phyloP scores from a whole-genome alignment of 176 grass and related monocot genomes.

The Phragmites australis region DNA sequence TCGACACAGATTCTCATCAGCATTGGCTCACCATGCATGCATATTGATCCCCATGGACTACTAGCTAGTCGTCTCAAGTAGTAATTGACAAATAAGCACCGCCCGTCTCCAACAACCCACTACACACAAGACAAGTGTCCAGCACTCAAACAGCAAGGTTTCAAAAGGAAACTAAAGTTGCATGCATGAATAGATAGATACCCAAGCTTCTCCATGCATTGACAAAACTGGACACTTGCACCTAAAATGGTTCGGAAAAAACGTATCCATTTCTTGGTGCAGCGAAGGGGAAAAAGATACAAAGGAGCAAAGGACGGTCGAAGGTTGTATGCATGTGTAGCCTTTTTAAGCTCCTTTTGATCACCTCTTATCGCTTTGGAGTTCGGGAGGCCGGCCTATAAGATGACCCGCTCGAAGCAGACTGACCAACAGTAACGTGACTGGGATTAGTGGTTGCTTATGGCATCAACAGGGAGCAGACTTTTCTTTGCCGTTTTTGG shows the following conservation, averaged over 20 bases:
- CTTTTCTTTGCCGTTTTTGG: constrained; percentile 41
- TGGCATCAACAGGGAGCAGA: constrained; percentile 6
- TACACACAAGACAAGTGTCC: constrained; percentile 7
- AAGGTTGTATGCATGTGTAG: neutral
- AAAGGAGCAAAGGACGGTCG: constrained; percentile 7
- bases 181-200: neutral
- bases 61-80: neutral
- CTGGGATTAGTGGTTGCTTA: constrained; percentile 45
- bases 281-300: neutral
- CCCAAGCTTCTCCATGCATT: constrained; percentile 11
- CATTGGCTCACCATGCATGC: neutral
- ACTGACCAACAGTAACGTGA: constrained; percentile 47
- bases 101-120: constrained; percentile 56
- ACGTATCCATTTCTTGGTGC: neutral
- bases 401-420: constrained; percentile 26
- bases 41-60: neutral
- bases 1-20: constrained; percentile 26
- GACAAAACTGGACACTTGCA: constrained; percentile 32
- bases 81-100: constrained; percentile 17
- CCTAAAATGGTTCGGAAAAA: constrained; percentile 5
- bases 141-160: neutral
- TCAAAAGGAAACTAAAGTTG: constrained; percentile 20
- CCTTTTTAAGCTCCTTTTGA: constrained; percentile 29
- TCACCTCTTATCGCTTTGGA: constrained; percentile 41
- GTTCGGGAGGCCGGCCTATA: constrained; percentile 19